phyloP scores from a whole-genome alignment of 768 basidiomycete species.

The Tremella mesenterica region DNA sequence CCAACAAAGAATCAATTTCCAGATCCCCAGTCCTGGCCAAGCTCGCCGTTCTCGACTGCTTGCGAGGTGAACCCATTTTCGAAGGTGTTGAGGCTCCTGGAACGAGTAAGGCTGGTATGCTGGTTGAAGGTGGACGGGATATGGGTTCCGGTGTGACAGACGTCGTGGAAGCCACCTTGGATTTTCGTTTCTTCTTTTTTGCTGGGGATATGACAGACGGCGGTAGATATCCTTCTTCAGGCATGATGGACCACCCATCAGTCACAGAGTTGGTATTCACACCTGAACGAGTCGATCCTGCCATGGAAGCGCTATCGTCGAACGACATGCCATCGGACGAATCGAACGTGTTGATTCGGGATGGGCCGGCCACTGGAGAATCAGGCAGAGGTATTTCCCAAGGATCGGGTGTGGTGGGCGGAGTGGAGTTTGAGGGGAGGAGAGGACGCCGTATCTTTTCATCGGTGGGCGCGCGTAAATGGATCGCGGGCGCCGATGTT shows the following conservation, averaged over 20 bases:
- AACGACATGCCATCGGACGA: neutral
- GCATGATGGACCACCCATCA: constrained; percentile 27
- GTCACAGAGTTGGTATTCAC: neutral
- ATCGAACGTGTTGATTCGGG: constrained; percentile 2
- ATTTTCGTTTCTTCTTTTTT: constrained; percentile 21
- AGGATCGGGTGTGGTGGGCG: constrained; percentile 2
- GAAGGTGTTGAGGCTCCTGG: neutral
- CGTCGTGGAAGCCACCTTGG: constrained; percentile 8
- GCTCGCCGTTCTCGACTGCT: constrained; percentile 9
- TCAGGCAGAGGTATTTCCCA: constrained; percentile 24
- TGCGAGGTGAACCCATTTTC: neutral
- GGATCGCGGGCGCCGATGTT: neutral
- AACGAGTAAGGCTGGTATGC: too few relatives aligned
- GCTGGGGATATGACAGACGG: neutral
- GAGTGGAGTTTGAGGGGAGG: constrained; percentile 8
- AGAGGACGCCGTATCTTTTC: neutral
- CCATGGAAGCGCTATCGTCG: constrained; percentile 2
- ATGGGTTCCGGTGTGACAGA: neutral
- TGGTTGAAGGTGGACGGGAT: neutral
- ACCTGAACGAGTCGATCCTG: neutral
- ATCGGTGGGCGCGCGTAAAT: neutral
- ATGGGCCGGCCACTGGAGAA: constrained; percentile 25
- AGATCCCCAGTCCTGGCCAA: neutral
- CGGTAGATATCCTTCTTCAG: constrained; percentile 33
- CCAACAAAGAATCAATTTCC: constrained; percentile 14